These are phyloP conservation scores for Lentinula aciculospora DNA, from an alignment of 768 basidiomycete species.

Conservation along the genomic window DNA sequence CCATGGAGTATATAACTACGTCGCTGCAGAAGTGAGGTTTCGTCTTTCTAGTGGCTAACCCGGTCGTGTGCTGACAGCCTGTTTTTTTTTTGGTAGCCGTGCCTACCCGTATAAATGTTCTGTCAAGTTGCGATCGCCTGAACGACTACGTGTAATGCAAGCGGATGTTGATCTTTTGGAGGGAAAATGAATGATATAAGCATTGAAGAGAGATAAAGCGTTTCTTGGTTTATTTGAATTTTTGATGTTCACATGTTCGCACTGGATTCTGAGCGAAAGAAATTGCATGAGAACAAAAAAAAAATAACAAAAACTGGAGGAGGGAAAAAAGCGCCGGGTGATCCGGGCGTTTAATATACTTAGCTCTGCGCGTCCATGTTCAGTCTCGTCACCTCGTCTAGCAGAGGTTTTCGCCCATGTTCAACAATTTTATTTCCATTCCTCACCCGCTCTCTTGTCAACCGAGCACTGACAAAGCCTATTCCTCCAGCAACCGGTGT, in stretches of 20 bases:
- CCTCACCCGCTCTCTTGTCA: constrained; percentile 26
- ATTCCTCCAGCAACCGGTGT: constrained; percentile 32
- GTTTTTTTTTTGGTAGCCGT: background rate
- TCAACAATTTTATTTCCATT: constrained; percentile 14
- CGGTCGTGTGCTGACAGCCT: no score
- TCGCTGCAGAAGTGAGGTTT: background rate
- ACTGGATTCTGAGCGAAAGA: no score
- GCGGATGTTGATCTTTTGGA: background rate
- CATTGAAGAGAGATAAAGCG: no score
- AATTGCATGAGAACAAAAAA: no score
- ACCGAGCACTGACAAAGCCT: constrained; percentile 26
- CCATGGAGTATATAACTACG: constrained; percentile 1
- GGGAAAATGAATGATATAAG: background rate
- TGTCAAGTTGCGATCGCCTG: background rate
- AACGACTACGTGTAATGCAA: background rate
- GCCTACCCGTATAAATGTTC: background rate
- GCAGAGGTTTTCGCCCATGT: background rate
- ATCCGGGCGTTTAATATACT: no score
- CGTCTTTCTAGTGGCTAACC: background rate
- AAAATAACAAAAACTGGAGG: no score
- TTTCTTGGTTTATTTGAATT: no score
- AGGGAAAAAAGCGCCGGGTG: no score
- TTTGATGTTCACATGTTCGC: no score
- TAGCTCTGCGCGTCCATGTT: background rate
- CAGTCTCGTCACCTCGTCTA: background rate